Conservation (phyloP, 306 rosid species). For the Benincasa hispida region DNA sequence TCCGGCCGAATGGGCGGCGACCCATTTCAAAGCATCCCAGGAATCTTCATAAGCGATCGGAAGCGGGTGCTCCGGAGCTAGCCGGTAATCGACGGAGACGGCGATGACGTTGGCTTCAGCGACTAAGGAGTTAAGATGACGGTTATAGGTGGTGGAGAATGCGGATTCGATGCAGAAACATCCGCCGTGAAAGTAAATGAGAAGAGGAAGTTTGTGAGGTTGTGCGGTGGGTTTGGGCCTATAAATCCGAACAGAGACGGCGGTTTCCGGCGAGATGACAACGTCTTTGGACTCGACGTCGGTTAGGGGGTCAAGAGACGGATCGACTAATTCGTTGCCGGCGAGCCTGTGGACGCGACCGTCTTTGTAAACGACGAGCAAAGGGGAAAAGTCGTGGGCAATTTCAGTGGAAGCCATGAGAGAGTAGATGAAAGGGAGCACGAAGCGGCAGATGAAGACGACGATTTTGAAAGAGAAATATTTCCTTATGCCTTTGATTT, state of each 20-base stretch:
- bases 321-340: conserved; percentile 28
- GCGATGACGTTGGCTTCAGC: conserved; percentile 28
- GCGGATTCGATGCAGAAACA: conserved; percentile 52
- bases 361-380: conserved; percentile 43
- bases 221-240: conserved; percentile 22
- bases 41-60: conserved; percentile 50
- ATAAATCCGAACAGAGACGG: conserved; percentile 43
- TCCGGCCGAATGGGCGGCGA: conserved; percentile 33
- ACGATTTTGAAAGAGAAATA: background rate
- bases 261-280: conserved; percentile 32
- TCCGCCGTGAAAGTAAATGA: conserved; percentile 64
- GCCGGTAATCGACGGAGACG: conserved; percentile 55
- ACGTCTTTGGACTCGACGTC: conserved; percentile 56
- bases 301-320: conserved; percentile 28
- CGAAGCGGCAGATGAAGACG: background rate
- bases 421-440: background rate
- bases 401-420: conserved; percentile 26
- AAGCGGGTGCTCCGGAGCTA: conserved; percentile 62
- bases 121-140: conserved; percentile 20
- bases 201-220: conserved; percentile 43
- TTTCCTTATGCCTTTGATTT: too few species aligned
- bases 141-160: conserved; percentile 36
- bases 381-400: conserved; percentile 30
- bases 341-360: conserved; percentile 37
- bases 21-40: conserved; percentile 47